Base-by-base conservation (phyloP, 2,329 filamentous ascomycete genomes). In the Dactylellina sp. region DNA sequence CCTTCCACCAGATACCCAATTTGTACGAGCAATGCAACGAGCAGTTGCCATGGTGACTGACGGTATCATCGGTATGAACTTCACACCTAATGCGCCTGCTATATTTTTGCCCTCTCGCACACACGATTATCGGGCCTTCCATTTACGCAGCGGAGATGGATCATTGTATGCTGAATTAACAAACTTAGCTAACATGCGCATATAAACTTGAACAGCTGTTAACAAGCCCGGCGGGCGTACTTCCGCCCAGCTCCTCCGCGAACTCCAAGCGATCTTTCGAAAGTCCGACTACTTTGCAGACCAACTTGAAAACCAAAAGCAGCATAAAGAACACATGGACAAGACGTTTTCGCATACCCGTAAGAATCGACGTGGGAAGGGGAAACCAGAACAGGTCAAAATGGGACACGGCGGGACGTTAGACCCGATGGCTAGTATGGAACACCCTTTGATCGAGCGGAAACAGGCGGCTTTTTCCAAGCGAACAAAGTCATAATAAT, bases 331-430 rank as follows among this genome's bases (percentile, higher is more conserved):
- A 14, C 82, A 83, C 76, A 89, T 91, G 80, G 83, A 83, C 70
- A 84, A 85, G 68, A 83, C 14, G 6, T 37, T 60, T 11, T 65
- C 60, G 0, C 7, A 32, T 22, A 61, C 53, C 1, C 60, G 84
- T 68, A 87, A 90, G 80, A 85, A 85, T 77, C 84, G 85, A 77
- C 86, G 89, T 72, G 86, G 88, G 74, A 66, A 60, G 75, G 86
- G 87, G 80, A 86, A 85, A 80, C 85, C 85, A 5, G 50, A 55
- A 77, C 84, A 86, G 0, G 80, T 89, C 3, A 87, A 91, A 75
- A 89, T 98, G 77, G 95, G 95, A 35, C 95, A 99, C 82, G 95
- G 95, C 74, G 95, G 95, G 46, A 99, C 95, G 1, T 86, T 99
- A 16, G 95, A 99, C 80, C 95, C 95, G 24, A 86, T 97, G 78